Evolutionary conservation across 805 yeast genomes (phyloP), one percentile per base, ranked within the genome.

Genomic region (Candida incommunis): DNA sequence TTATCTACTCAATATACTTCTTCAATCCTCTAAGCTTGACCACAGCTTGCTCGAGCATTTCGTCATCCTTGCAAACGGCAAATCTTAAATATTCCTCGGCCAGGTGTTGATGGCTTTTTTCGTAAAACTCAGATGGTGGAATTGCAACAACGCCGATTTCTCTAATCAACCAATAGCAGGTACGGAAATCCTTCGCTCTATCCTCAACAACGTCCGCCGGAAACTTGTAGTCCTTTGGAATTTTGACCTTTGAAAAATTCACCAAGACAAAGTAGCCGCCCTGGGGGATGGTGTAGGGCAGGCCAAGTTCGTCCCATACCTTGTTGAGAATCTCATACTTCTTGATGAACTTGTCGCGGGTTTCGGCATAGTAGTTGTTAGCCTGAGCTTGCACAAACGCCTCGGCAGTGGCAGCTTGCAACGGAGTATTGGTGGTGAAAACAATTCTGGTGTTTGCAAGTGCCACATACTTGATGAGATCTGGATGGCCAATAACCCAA

Each of bases 71-170:
- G 71, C 98, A 92, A 18, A 92, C 94, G 15, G 98, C 97, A 62
- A 92, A 88, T 58, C 98, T 78, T 49, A 92, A 68, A 59, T 86
- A 75, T 54, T 84, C 80, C 59, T 88, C 95, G 46, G 90, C 87
- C 16, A 80, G 76, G 46, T 74, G 68, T 25, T 82, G 87, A 51
- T 82, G 78, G 48, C 75, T 78, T 7, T 77, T 74, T 40, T 78
- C 72, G 56, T 84, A 77, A 58, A 92, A 92, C 63, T 90, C 97
- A n/a, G 95, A 82, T 23, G 97, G 97, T 9, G 98, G 98, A 51
- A 92, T 92, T 3, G 95, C 82, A 20, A 92, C 97, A 35, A 92
- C 94, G 9, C 98, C 98, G 47, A 90, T 62, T 59, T 87, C 95
- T 59, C 77, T 80, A 56, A 87, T 86, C 48, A 92, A 70, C 96